Base-by-base conservation (phyloP, 768 basidiomycete species). In the Symmetrospora coprosmae region DNA sequence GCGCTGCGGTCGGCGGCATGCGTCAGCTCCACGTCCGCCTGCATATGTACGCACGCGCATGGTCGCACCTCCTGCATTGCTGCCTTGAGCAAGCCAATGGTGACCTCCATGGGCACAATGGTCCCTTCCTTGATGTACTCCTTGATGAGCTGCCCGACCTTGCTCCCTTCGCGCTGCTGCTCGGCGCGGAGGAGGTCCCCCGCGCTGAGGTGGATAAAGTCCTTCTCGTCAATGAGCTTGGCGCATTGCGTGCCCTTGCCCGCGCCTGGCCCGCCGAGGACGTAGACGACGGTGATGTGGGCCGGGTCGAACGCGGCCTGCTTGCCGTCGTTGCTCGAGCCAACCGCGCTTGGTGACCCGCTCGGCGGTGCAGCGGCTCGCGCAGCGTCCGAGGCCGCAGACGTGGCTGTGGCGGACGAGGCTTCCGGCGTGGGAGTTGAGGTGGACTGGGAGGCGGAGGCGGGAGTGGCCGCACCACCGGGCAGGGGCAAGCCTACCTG, bases 101-200 rank as follows among this genome's bases (percentile, higher is more conserved):
- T 99, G 62, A 99, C 86, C 71, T 94, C 85, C 83, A 86, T 87
- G 13, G 94, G 92, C 9, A 97, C 94, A 69, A 99, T 91, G 62
- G 76, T 81, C 46, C 94, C 94, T 73, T 90, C 91, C 50, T 77
- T 80, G 72, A 99, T 97, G 75, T 82, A 86, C 14, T 79, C 82
- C 65, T 80, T 82, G 72, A 97, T 99, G 69, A 97, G 75, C 27
- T 80, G 75, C 30, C 90, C 90, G 19, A 19, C 25, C 35, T 49
- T 52, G 16, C 88, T 91, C 41, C 86, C 85, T 59, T 84, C 81
- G 43, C 91, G 83, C 61, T 81, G 76, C 74, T 96, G 91, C 70
- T 99, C 94, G 8, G 86, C 89, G 63, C 94, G 86, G 21, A 97
- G 80, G 30, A 99, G 83, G 73, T 99, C 94, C n/a, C 94, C 94